A percentile compares a stretch with the other conserved stretches of the same genome.
phyloP scores from a whole-genome alignment of 1,284 basidiomycete genomes.

The Erythrobasidium hasegawianum region DNA sequence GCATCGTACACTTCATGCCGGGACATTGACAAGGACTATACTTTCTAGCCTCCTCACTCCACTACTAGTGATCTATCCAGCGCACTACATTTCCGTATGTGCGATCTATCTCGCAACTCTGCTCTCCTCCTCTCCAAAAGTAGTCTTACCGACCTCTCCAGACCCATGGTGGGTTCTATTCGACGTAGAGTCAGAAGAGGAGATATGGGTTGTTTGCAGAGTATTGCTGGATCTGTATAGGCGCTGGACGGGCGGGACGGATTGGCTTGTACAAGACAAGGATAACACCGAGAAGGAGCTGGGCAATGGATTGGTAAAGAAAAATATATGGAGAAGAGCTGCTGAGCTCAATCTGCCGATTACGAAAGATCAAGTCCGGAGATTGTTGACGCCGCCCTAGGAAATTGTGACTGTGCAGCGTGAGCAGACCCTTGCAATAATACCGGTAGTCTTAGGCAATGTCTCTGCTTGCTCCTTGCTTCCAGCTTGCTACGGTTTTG shows the following conservation, averaged over 20 bases:
- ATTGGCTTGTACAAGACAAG: constrained; percentile 2
- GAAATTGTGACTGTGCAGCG: too few relatives aligned
- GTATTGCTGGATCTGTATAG: constrained; percentile 41
- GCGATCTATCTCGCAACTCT: constrained; percentile 44
- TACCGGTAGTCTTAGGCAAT: too few relatives aligned
- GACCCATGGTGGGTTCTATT: constrained; percentile 51
- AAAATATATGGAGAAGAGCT: constrained; percentile 24
- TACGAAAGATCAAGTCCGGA: constrained; percentile 24
- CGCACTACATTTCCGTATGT: constrained; percentile 43
- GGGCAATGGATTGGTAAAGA: not conserved
- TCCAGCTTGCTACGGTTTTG: too few relatives aligned
- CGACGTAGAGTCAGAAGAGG: constrained; percentile 46
- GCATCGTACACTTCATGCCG: not conserved
- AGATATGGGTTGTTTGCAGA: constrained; percentile 39
- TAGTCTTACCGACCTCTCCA: constrained; percentile 47
- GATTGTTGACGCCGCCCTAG: not conserved
- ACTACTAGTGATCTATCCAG: constrained; percentile 45
- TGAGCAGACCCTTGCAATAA: too few relatives aligned
- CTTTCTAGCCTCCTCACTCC: constrained; percentile 44
- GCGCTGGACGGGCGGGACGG: constrained; percentile 36
- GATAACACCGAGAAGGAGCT: not conserved
- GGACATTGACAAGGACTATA: not conserved
- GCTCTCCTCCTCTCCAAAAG: constrained; percentile 30
- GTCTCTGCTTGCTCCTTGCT: too few relatives aligned
- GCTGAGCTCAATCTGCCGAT: constrained; percentile 33